Evolutionary conservation across 768 basidiomycete genomes (phyloP).

Genomic region (Pleurotus cornucopiae): DNA sequence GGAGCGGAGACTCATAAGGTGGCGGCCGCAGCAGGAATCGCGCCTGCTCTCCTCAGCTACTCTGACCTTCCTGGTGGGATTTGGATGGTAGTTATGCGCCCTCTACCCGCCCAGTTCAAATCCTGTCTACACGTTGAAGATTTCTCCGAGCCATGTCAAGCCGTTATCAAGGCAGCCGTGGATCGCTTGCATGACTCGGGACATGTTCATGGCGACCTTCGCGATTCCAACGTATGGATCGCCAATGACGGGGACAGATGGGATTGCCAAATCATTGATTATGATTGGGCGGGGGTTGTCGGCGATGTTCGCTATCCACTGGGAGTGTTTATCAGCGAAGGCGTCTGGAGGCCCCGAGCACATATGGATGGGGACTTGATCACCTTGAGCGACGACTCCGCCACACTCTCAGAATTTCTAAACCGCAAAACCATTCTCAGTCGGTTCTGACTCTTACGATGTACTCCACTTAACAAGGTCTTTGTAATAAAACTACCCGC

Average conservation of each 20-base stretch:
- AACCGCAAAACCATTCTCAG: background rate
- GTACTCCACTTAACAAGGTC: too few species aligned
- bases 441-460: background rate
- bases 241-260: background rate
- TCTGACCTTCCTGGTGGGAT: background rate
- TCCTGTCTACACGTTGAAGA: background rate
- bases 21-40: background rate
- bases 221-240: slow-evolving; percentile 1
- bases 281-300: slow-evolving; percentile 1
- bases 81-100: slow-evolving; percentile 5
- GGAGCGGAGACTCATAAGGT: background rate
- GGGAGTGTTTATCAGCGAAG: background rate
- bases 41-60: background rate
- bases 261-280: slow-evolving; percentile 3
- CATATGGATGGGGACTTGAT: background rate
- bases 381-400: background rate
- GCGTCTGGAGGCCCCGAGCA: background rate
- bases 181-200: background rate
- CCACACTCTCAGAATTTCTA: background rate
- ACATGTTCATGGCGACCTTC: slow-evolving; percentile 2
- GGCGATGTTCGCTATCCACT: background rate
- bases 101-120: background rate
- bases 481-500: too few species aligned
- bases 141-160: background rate
- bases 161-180: background rate